Conservation (phyloP, 495 filamentous ascomycete genomes). For the Penicillium manginii region DNA sequence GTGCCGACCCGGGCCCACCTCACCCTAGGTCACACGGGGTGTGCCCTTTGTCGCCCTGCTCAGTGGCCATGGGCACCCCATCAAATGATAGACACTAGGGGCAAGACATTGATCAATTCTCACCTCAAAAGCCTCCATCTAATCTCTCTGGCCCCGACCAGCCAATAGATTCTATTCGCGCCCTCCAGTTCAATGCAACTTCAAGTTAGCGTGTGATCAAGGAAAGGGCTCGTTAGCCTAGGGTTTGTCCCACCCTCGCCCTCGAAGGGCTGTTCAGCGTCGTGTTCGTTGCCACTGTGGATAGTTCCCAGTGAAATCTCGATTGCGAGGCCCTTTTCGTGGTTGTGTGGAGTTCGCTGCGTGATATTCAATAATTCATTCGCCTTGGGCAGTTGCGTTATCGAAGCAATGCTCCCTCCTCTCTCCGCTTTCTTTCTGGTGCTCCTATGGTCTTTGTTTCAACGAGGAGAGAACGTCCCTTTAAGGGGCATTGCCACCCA, state of each 20-base stretch:
- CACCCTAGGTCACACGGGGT: not conserved
- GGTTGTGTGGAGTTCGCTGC: not conserved
- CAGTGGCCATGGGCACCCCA: conserved; percentile 3
- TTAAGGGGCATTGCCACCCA: not conserved
- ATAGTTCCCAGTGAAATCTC: not conserved
- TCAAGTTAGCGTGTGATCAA: not conserved
- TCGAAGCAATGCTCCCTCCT: not conserved
- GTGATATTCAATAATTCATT: not conserved
- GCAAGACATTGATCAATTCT: not conserved
- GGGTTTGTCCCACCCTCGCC: not conserved
- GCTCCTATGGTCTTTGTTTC: not conserved
- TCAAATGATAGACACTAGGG: conserved; percentile 5
- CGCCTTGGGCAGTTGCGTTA: not conserved
- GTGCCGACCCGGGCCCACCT: not conserved
- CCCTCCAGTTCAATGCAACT: not conserved
- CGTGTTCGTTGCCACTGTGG: not conserved
- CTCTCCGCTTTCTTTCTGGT: no score
- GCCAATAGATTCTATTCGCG: not conserved
- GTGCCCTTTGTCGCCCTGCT: not conserved
- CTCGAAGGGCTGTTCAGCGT: not conserved
- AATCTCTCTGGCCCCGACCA: not conserved
- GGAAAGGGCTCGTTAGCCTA: no score
- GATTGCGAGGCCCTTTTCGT: not conserved
- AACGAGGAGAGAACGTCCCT: not conserved
- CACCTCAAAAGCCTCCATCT: not conserved